Percentiles rank a stretch among this genome's conserved stretches.
phyloP scores from a whole-genome alignment of 2,329 filamentous ascomycete species.

The Pseudogymnoascus sp. region DNA sequence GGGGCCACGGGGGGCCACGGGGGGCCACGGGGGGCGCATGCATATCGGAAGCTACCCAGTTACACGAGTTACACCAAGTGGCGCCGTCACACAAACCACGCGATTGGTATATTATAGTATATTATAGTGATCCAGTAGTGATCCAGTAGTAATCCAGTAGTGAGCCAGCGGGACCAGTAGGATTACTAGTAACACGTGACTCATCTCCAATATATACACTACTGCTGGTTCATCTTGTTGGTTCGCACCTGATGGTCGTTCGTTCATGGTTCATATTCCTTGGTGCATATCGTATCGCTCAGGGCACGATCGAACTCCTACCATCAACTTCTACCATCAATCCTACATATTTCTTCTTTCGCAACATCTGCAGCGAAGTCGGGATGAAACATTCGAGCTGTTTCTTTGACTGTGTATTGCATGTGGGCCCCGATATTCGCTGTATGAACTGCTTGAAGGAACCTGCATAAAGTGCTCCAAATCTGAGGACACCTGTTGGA shows the following conservation, averaged over 20 bases:
- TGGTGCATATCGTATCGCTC: background rate
- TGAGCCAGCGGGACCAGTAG: too few species aligned
- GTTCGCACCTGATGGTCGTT: background rate
- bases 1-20: too few species aligned
- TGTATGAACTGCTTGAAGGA: constrained; percentile 9
- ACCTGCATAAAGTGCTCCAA: background rate
- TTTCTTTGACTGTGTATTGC: constrained; percentile 3
- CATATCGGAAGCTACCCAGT: too few species aligned
- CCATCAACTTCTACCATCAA: background rate
- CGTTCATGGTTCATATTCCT: background rate
- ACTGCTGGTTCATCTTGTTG: background rate
- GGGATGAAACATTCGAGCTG: background rate
- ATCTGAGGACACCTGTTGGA: constrained; percentile 2
- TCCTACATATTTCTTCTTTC: constrained; percentile 5
- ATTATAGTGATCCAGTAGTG: background rate
- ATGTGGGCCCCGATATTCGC: background rate
- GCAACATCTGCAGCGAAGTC: background rate
- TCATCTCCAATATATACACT: background rate
- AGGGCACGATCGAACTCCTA: constrained; percentile 4
- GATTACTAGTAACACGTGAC: background rate
- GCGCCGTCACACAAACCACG: too few species aligned
- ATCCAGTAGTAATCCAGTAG: too few species aligned
- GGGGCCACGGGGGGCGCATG: too few species aligned
- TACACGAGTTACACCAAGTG: too few species aligned
- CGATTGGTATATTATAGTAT: background rate